Evolutionary conservation across 768 basidiomycete genomes (phyloP), one percentile per base, ranked within the genome.

Genomic region (Astraeus odoratus): DNA sequence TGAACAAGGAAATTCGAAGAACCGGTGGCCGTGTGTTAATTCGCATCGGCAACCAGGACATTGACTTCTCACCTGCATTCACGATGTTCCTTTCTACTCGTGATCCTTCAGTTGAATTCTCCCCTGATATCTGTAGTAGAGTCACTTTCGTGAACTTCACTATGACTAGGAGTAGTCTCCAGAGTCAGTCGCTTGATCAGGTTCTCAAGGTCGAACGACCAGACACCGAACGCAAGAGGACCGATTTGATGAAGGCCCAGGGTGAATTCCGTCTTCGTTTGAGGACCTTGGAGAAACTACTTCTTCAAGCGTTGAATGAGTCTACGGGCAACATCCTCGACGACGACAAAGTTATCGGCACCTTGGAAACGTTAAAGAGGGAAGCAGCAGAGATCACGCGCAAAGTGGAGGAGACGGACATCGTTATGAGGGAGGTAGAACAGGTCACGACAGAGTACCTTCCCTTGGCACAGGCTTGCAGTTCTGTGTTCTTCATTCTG

Each of bases 41-140:
- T 51, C 89, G 96, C 29, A 73, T 98, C 18, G 95, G 96, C 4
- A 97, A 77, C 59, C 96, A 99, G 69, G 96, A 99, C 54, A 97
- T 99, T 63, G 96, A 99, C 63, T 97, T 98, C 64, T 99, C 96
- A 0, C 96, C 96, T 5, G 84, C 96, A n/a, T 99, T 99, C 74
- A 96, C 91, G 5, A 94, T 99, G 91, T 99, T 99, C 80, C 75
- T 99, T 35, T 90, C 95, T 2, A 99, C 96, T 9, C 74, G 96
- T 18, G 94, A 99, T 63, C 94, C 96, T 2, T 95, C 95, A 0
- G 86, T 96, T 50, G 93, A 97, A 57, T 97, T 99, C 67, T 89
- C 95, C 10, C 93, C 96, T 3, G 96, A 99, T 63, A 94, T 99
- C 55, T 98, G 95, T 73, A 95, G 92, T 72, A 81, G 96, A 49